phyloP scores from a whole-genome alignment of 495 filamentous ascomycete species.

The Friedmanniomyces simplex region DNA sequence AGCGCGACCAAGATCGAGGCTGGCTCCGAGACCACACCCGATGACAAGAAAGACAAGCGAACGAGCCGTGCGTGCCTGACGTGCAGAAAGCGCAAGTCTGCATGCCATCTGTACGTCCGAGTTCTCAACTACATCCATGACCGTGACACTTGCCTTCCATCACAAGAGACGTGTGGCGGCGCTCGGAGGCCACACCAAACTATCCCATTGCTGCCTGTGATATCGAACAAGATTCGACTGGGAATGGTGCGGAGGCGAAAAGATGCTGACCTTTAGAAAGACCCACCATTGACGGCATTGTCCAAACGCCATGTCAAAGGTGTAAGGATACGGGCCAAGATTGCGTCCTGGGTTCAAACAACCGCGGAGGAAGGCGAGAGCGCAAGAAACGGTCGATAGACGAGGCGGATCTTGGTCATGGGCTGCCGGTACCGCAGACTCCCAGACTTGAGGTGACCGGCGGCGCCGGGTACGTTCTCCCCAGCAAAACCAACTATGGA shows the following conservation, averaged over 20 bases:
- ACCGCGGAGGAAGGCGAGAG: conserved; percentile 52
- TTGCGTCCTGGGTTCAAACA: conserved; percentile 51
- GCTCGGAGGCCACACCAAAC: too few species aligned
- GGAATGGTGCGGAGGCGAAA: neutral
- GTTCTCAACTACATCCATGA: neutral
- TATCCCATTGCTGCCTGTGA: too few species aligned
- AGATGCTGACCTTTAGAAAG: neutral
- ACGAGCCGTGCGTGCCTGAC: conserved; percentile 53
- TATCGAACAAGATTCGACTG: too few species aligned
- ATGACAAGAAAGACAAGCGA: conserved; percentile 34
- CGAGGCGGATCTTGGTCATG: conserved; percentile 19
- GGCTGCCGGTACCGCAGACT: conserved; percentile 7
- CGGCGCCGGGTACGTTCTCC: neutral
- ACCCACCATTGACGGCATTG: conserved; percentile 26
- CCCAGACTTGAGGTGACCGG: neutral
- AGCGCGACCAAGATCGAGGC: neutral
- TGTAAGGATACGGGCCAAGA: conserved; percentile 50
- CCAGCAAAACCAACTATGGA: neutral
- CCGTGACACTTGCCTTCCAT: too few species aligned
- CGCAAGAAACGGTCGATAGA: conserved; percentile 28
- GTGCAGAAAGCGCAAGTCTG: conserved; percentile 52
- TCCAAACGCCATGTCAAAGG: conserved; percentile 47
- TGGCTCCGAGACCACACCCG: neutral
- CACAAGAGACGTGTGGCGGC: too few species aligned
- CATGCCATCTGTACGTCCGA: conserved; percentile 50